Base-by-base conservation (phyloP, 2,329 filamentous ascomycete species). In the Lachnellula arida region DNA sequence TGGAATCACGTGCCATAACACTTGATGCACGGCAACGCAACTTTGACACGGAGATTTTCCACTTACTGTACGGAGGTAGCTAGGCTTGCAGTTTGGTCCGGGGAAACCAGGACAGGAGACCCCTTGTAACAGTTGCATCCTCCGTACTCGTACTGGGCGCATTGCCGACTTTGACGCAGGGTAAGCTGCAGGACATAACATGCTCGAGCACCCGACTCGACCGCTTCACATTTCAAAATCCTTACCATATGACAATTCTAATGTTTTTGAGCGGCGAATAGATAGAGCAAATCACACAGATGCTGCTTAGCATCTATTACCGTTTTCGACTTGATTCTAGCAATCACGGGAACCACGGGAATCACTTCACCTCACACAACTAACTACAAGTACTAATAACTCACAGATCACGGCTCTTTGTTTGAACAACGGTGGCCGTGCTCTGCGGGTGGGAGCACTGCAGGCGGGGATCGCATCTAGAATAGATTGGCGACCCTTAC, bases 401-500 rank as follows among this genome's bases (percentile, higher is more conserved):
- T n/a, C n/a, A 22, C 22, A 22, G 22, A 22, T 22, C 22, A 22
- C 22, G 22, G 22, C 22, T 22, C 22, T 22, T 22, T 22, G 22
- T 22, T 22, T 22, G 22, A 22, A 22, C 22, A 22, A 22, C 22
- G 22, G 22, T 22, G 61, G 61, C 58, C 58, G 55, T 60, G 62
- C 56, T 55, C 46, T 46, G 42, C 25, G 48, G 47, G 37, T 49
- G 35, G 53, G 44, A 49, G 47, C 42, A 48, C 53, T 54, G 51
- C 9, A n/a, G 35, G 11, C 4, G 9, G 35, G 35, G 35, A 34
- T 57, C 51, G 51, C 48, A 60, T 61, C 51, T 37, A 58, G 53
- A 55, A 63, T 54, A 54, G 59, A 60, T 61, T 57, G 54, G 40
- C 55, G 47, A 34, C 35, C 48, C 48, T 28, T 9, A 12, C 22